phyloP scores from a whole-genome alignment of 116 monocot genomes.

The Dioscorea cayenensis region DNA sequence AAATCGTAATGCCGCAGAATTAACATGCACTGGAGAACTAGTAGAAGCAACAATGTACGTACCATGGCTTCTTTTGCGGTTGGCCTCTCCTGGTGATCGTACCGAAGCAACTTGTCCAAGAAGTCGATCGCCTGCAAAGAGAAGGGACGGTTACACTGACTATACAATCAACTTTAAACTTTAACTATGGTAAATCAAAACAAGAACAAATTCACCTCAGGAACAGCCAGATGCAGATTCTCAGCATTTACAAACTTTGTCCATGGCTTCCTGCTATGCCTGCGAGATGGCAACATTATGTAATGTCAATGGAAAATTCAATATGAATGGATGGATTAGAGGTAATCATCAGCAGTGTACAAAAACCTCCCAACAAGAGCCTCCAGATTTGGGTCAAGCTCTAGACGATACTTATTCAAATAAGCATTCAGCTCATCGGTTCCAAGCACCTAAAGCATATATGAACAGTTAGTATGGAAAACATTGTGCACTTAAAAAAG shows the following conservation, averaged over 20 bases:
- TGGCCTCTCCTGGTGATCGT: slow-evolving; percentile 90
- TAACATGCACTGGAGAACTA: too few species aligned
- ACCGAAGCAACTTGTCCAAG: slow-evolving; percentile 72
- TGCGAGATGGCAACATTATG: slow-evolving; percentile 3
- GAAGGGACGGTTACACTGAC: neutral
- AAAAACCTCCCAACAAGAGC: slow-evolving; percentile 57
- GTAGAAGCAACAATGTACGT: neutral
- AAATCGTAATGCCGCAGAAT: neutral
- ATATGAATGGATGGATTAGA: neutral
- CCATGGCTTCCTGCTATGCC: slow-evolving; percentile 85
- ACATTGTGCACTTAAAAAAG: neutral
- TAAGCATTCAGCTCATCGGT: slow-evolving; percentile 55
- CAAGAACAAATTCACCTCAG: slow-evolving; percentile 43
- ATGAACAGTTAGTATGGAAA: neutral
- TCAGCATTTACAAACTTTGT: slow-evolving; percentile 66
- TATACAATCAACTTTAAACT: neutral
- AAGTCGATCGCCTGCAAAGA: slow-evolving; percentile 73
- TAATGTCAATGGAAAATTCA: neutral
- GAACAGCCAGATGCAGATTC: slow-evolving; percentile 76
- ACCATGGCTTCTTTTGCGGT: slow-evolving; percentile 99
- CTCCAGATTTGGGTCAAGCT: slow-evolving; percentile 51
- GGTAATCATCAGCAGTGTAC: neutral
- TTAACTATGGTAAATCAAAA: neutral
- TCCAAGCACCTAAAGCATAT: slow-evolving; percentile 45
- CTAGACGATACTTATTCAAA: slow-evolving; percentile 47